These are phyloP conservation scores for Penicillium glabrum DNA, from an alignment of 2,329 filamentous ascomycete genomes.

Conservation along the genomic window DNA sequence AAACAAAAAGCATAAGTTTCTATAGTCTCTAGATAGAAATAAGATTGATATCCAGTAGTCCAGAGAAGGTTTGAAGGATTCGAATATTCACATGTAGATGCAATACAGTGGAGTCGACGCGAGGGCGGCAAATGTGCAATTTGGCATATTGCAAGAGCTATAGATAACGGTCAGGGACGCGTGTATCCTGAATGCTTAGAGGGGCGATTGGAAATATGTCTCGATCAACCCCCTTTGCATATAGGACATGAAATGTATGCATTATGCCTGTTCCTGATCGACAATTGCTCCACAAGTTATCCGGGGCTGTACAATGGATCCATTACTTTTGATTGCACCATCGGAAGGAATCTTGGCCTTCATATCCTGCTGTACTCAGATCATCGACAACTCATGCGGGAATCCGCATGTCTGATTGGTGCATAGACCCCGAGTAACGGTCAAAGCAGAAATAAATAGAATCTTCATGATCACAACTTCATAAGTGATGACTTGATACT, in stretches of 20 bases:
- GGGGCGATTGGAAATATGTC: neutral
- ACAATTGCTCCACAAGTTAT: neutral
- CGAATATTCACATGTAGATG: neutral
- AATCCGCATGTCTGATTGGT: neutral
- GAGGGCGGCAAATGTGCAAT: neutral
- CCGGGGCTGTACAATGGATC: neutral
- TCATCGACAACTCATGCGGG: neutral
- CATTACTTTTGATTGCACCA: neutral
- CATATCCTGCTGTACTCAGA: neutral
- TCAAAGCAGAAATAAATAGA: neutral
- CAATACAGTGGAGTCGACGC: neutral
- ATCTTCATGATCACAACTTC: neutral
- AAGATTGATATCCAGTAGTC: neutral
- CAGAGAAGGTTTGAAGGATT: slow-evolving; percentile 2
- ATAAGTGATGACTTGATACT: neutral
- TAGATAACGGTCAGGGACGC: neutral
- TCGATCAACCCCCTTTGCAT: neutral
- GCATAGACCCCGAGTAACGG: neutral
- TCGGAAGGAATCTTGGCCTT: slow-evolving; percentile 11
- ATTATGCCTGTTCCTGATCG: slow-evolving; percentile 10
- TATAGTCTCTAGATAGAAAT: too few relatives aligned
- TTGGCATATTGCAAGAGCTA: neutral
- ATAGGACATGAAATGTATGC: neutral
- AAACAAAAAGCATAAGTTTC: too few relatives aligned
- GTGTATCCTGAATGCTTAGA: neutral